phyloP scores from a whole-genome alignment of 257 asterid species.

The Fraxinus anomala region DNA sequence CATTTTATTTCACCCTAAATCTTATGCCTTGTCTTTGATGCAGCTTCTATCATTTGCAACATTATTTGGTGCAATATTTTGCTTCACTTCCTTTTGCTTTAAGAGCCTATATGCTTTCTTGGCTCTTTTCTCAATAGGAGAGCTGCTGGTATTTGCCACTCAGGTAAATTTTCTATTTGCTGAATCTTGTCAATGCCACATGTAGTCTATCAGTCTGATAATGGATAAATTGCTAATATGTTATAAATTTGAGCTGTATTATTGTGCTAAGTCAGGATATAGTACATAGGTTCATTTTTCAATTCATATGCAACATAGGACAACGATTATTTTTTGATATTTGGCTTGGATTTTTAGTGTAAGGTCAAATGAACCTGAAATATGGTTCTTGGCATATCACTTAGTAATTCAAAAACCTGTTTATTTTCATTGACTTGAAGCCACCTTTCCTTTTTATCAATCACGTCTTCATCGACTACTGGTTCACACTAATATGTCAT shows the following conservation, averaged over 20 bases:
- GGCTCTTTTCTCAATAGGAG: slow-evolving; percentile 73
- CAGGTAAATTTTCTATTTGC: slow-evolving; percentile 52
- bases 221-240: not conserved
- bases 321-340: not conserved
- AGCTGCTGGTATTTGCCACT: slow-evolving; percentile 80
- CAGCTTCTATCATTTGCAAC: slow-evolving; percentile 83
- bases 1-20: not conserved
- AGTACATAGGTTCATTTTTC: not conserved
- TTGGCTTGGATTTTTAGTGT: not conserved
- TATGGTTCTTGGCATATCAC: not conserved
- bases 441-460: not conserved
- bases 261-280: not conserved
- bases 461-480: not conserved
- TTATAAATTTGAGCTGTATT: not conserved
- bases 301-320: not conserved
- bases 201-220: not conserved
- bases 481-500: not conserved
- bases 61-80: slow-evolving; percentile 65
- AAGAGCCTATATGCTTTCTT: slow-evolving; percentile 64
- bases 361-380: not conserved
- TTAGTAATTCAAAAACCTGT: not conserved
- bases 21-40: slow-evolving; percentile 17
- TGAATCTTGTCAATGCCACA: slow-evolving; percentile 15
- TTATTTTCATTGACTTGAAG: not conserved
- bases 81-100: slow-evolving; percentile 86